These are phyloP conservation scores for Penicillium silybi DNA, from an alignment of 495 filamentous ascomycete species.

Conservation along the genomic window DNA sequence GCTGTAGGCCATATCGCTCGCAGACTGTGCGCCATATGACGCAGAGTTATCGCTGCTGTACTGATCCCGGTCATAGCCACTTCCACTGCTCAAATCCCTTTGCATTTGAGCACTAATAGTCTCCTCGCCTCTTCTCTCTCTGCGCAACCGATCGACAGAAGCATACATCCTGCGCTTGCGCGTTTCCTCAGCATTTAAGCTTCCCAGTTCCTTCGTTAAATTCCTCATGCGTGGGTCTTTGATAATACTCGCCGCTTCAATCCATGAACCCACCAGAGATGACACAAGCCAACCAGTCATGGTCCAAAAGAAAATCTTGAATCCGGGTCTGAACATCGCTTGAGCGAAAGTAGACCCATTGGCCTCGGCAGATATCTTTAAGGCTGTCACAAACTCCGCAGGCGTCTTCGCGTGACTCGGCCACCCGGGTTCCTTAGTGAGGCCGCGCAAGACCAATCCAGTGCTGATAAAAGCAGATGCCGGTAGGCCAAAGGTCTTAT, in stretches of 20 bases:
- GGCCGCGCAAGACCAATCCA: neutral
- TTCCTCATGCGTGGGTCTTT: slow-evolving; percentile 27
- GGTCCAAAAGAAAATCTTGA: slow-evolving; percentile 22
- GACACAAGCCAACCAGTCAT: slow-evolving; percentile 5
- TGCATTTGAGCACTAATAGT: slow-evolving; percentile 4
- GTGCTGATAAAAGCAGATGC: slow-evolving; percentile 7
- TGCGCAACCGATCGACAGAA: slow-evolving; percentile 9
- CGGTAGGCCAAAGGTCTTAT: slow-evolving; percentile 18
- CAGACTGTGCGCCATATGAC: neutral
- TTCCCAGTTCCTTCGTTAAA: slow-evolving; percentile 17
- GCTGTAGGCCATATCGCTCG: slow-evolving; percentile 1
- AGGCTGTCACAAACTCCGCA: neutral
- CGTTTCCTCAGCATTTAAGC: slow-evolving; percentile 21
- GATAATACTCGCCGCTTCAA: slow-evolving; percentile 11
- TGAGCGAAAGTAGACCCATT: too few species aligned
- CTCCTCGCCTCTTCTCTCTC: slow-evolving; percentile 4
- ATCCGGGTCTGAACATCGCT: slow-evolving; percentile 6
- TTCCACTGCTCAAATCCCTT: neutral
- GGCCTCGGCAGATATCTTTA: neutral
- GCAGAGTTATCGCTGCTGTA: slow-evolving; percentile 3
- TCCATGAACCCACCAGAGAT: slow-evolving; percentile 3
- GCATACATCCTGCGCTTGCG: slow-evolving; percentile 20
- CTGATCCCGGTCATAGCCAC: neutral
- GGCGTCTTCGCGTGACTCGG: neutral
- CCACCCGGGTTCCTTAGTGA: neutral